Percentiles rank a stretch among this genome's conserved stretches.
These are phyloP conservation scores for Pseudogymnoascus sp. DNA, from an alignment of 2,329 filamentous ascomycete species.

Conservation along the genomic window DNA sequence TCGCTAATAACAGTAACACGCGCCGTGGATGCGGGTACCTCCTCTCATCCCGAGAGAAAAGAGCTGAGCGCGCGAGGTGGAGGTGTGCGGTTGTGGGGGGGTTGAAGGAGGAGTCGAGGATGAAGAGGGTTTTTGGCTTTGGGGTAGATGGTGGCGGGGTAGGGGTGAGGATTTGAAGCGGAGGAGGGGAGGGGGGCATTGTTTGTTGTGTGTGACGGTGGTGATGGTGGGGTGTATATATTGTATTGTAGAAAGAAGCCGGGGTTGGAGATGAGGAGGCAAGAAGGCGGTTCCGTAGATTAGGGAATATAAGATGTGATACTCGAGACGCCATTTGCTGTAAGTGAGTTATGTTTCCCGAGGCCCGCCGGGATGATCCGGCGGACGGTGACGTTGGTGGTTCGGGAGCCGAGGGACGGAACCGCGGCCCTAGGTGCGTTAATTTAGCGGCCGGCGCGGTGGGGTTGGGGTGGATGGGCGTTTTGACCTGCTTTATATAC, in stretches of 20 bases:
- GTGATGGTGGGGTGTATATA: not conserved
- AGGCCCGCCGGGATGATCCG: not conserved
- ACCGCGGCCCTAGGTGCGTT: not conserved
- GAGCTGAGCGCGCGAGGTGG: slow-evolving; percentile 45
- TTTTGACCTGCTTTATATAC: too few relatives aligned
- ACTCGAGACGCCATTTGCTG: not conserved
- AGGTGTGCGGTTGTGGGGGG: slow-evolving; percentile 55
- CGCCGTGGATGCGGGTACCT: slow-evolving; percentile 24
- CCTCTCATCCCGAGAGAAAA: slow-evolving; percentile 14
- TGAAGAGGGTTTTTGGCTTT: slow-evolving; percentile 36
- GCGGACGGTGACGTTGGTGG: not conserved
- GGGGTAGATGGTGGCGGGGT: slow-evolving; percentile 13
- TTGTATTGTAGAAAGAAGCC: not conserved
- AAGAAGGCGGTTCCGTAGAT: not conserved
- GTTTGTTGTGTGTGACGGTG: not conserved
- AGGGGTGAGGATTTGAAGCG: slow-evolving; percentile 3
- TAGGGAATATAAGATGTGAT: not conserved
- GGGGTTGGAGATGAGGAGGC: not conserved
- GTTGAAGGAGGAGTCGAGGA: slow-evolving; percentile 62
- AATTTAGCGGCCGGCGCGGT: not conserved
- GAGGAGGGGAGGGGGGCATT: slow-evolving; percentile 4
- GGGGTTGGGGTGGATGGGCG: too few relatives aligned
- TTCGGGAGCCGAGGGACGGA: not conserved
- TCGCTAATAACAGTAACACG: slow-evolving; percentile 51
- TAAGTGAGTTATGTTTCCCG: not conserved